phyloP scores from a whole-genome alignment of 1,284 basidiomycete species.

The Papiliotrema terrestris region DNA sequence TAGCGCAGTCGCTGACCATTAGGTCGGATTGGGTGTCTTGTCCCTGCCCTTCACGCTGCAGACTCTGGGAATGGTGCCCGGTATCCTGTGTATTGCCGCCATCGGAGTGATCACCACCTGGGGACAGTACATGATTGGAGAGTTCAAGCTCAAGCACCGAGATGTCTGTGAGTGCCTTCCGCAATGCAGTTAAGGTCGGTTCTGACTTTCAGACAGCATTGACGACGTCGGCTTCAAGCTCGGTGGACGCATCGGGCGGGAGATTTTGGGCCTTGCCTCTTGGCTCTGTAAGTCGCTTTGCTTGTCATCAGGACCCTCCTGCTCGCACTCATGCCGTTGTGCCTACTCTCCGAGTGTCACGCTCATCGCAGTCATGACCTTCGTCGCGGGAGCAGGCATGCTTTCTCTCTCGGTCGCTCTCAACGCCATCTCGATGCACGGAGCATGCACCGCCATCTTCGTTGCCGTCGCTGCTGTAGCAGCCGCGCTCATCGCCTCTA shows the following conservation, averaged over 20 bases:
- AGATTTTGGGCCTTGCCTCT: conserved; percentile 30
- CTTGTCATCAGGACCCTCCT: too few relatives aligned
- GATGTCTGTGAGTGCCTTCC: conserved; percentile 15
- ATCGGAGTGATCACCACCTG: conserved; percentile 41
- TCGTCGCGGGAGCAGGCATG: conserved; percentile 26
- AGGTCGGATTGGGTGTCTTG: conserved; percentile 39
- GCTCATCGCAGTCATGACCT: conserved; percentile 9
- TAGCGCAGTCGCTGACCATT: too few relatives aligned
- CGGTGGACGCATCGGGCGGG: conserved; percentile 29
- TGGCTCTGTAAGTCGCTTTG: conserved; percentile 14
- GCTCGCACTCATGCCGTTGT: too few relatives aligned
- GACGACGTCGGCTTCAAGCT: conserved; percentile 31
- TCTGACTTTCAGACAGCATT: conserved; percentile 8
- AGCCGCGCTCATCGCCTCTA: conserved; percentile 31
- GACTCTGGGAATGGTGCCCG: conserved; percentile 34
- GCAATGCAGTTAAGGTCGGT: not conserved
- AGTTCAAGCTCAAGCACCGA: conserved; percentile 35
- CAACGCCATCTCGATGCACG: conserved; percentile 46
- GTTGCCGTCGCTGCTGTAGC: conserved; percentile 36
- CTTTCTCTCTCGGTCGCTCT: conserved; percentile 43
- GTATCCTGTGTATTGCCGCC: conserved; percentile 34
- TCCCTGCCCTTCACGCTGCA: conserved; percentile 30
- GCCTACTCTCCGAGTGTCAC: too few relatives aligned
- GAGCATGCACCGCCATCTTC: conserved; percentile 43
- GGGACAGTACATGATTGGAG: conserved; percentile 32